Conservation (phyloP, 192 early-diverging fungal species). For the Coemansia asiatica region DNA sequence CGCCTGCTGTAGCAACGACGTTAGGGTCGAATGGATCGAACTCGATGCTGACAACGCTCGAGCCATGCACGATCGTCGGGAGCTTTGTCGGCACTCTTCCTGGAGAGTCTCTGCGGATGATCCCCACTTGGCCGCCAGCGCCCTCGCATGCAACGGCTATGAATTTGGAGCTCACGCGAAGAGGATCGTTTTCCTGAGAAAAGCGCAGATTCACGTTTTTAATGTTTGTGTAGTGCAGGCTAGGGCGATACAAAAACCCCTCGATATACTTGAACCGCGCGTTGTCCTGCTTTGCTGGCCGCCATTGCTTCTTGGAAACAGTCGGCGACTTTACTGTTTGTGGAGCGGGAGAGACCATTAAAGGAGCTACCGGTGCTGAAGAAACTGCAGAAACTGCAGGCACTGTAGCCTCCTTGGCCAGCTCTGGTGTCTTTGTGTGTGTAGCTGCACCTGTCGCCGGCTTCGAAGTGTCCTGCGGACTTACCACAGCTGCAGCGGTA, state of each 20-base stretch:
- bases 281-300: slow-evolving; percentile 9
- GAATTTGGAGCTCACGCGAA: slow-evolving; percentile 59
- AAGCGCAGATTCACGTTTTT: slow-evolving; percentile 31
- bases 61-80: slow-evolving; percentile 41
- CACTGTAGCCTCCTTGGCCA: neutral
- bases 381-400: neutral
- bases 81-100: slow-evolving; percentile 58
- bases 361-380: neutral
- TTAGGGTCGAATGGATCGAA: slow-evolving; percentile 72
- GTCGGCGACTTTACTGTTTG: neutral
- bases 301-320: slow-evolving; percentile 4
- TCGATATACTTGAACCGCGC: slow-evolving; percentile 63
- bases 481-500: neutral
- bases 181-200: slow-evolving; percentile 33
- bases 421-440: too few relatives aligned
- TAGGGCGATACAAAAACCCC: slow-evolving; percentile 61
- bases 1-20: slow-evolving; percentile 35
- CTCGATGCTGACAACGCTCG: slow-evolving; percentile 66
- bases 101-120: slow-evolving; percentile 64
- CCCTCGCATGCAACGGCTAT: slow-evolving; percentile 74
- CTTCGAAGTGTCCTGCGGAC: neutral
- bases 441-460: neutral
- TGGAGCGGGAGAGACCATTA: slow-evolving; percentile 4
- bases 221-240: slow-evolving; percentile 68
- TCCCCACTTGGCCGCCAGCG: slow-evolving; percentile 75